Evolutionary conservation across 192 early-diverging fungal genomes (phyloP), one percentile per base, ranked within the genome.

Genomic region (Backusella mclennaniae): DNA sequence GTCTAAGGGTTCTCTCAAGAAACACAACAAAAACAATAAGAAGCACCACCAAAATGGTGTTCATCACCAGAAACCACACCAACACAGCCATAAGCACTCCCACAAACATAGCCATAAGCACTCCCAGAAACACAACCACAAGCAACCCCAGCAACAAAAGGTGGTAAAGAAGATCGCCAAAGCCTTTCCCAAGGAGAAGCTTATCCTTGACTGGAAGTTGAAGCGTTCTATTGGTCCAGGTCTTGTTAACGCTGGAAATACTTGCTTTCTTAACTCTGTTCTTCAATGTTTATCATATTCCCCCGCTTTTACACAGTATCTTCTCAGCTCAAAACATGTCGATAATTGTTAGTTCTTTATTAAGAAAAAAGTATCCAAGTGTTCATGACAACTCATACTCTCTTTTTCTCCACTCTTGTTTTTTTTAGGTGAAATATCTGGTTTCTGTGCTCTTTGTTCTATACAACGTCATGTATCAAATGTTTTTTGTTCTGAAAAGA

Each of bases 191-290:
- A 29, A 63, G n/a, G 26, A n/a, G 88, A 31, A 80, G 84, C 71
- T 83, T 94, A 23, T 68, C 6, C 67, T 77, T 36, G 71, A 77
- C 44, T 94, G 93, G 93, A 81, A 82, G 19, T 59, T 79, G 17
- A 80, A 86, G 63, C 85, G 88, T 21, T 77, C 86, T 9, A 87
- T 93, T 35, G 93, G 92, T 6, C 87, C 91, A 9, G 92, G 92
- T 11, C 80, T 95, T 39, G 78, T 85, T 74, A 94, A 95, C 73
- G 86, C 90, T 71, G 89, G 90, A 38, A 94, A 94, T 69, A 93
- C 93, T 4, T 95, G 94, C 73, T 95, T 92, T 74, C 75, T 93
- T n/a, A 95, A 95, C 82, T 90, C 93, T 8, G 88, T 92, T 1
- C 85, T 95, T 23, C 91, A 95, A 77, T 93, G 91, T 73, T 82